Conservation (phyloP, 2,329 filamentous ascomycete species). For the Fusarium tuaranense region DNA sequence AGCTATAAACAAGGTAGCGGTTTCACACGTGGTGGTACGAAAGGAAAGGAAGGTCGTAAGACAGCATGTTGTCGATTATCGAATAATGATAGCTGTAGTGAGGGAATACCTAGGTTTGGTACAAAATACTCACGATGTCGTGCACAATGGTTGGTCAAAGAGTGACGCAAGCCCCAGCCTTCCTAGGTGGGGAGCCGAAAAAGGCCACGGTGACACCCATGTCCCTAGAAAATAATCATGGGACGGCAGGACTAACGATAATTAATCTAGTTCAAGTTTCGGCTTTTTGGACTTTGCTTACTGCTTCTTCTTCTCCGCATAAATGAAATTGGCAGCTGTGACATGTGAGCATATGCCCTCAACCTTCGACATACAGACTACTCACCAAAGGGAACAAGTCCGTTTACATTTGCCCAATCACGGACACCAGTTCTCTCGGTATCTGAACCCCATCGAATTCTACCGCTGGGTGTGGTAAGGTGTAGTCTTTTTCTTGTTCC, state of each 20-base stretch:
- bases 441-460: constrained; percentile 35
- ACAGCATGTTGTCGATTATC: background rate
- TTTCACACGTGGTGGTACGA: background rate
- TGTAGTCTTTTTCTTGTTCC: constrained; percentile 31
- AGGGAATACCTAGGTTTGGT: background rate
- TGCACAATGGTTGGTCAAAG: background rate
- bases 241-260: background rate
- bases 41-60: background rate
- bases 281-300: background rate
- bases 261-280: background rate
- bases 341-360: background rate
- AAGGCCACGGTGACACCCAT: background rate
- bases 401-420: constrained; percentile 35
- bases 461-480: constrained; percentile 21
- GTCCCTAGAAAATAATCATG: background rate
- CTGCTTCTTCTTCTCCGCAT: constrained; percentile 36
- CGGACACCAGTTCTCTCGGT: constrained; percentile 29
- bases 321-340: constrained; percentile 39
- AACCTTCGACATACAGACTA: background rate
- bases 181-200: background rate
- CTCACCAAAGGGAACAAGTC: constrained; percentile 38
- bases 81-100: background rate
- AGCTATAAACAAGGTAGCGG: background rate
- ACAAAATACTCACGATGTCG: background rate
- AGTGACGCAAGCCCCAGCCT: background rate